Evolutionary conservation across 345 rosid species (phyloP).

Genomic region (Bruguiera gymnorhiza): DNA sequence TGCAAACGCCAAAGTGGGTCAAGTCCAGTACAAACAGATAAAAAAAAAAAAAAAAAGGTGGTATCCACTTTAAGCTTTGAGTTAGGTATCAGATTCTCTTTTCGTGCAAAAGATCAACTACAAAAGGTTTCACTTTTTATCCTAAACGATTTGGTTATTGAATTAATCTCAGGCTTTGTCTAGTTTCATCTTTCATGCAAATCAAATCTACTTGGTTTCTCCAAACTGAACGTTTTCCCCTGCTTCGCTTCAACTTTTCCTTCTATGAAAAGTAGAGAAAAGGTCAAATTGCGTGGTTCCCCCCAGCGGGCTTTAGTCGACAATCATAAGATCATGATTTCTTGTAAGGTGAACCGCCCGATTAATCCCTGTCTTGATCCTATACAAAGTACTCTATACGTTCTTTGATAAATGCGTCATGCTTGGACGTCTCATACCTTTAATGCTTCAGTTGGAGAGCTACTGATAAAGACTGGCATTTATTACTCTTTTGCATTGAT

Average conservation of each 20-base stretch:
- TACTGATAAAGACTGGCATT: not conserved
- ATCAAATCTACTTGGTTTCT: slow-evolving; percentile 33
- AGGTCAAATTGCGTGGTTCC: slow-evolving; percentile 28
- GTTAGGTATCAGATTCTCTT: slow-evolving; percentile 36
- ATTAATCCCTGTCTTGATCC: slow-evolving; percentile 25
- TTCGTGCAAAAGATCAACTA: slow-evolving; percentile 3
- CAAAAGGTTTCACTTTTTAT: slow-evolving; percentile 7
- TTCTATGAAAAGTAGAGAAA: slow-evolving; percentile 29
- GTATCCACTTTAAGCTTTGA: slow-evolving; percentile 1
- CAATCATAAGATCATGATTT: slow-evolving; percentile 82
- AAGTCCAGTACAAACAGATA: not conserved
- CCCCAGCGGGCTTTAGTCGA: slow-evolving; percentile 25
- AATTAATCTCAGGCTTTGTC: slow-evolving; percentile 16
- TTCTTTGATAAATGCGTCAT: slow-evolving; percentile 50
- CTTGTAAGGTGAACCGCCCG: slow-evolving; percentile 50
- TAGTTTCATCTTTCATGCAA: slow-evolving; percentile 14
- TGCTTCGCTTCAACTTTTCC: not conserved
- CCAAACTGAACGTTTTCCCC: no score
- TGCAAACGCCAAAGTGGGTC: not conserved
- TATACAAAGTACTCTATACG: slow-evolving; percentile 58
- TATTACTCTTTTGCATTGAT: no score
- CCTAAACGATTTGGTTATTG: slow-evolving; percentile 5
- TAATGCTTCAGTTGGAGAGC: not conserved
- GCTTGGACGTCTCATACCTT: slow-evolving; percentile 28
- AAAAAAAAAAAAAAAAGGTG: not conserved